These are phyloP conservation scores for Chlorella ohadii DNA, from an alignment of 139 green algal genomes.

Conservation along the genomic window DNA sequence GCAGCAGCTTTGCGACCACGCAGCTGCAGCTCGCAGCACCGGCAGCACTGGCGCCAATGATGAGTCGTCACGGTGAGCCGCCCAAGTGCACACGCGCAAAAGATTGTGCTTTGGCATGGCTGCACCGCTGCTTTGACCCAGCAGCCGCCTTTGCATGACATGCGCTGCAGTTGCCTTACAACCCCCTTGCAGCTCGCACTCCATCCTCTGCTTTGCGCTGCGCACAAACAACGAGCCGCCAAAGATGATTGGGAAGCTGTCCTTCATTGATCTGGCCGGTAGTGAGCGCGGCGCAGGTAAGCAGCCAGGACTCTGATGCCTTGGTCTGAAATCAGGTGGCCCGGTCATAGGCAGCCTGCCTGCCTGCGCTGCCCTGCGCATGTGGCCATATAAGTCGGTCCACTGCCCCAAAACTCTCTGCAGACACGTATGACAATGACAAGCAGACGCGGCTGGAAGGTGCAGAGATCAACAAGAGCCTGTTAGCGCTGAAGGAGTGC, in stretches of 20 bases:
- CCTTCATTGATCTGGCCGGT: constrained; percentile 98
- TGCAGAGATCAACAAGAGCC: constrained; percentile 98
- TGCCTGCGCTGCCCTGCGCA: background rate
- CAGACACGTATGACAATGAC: constrained; percentile 97
- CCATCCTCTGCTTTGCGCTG: constrained; percentile 84
- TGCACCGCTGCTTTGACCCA: no score
- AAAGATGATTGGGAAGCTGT: constrained; percentile 88
- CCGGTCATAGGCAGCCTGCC: background rate
- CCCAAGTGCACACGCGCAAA: background rate
- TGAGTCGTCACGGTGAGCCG: constrained; percentile 79
- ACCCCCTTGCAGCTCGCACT: constrained; percentile 80
- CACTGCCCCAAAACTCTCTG: background rate
- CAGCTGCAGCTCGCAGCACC: constrained; percentile 75
- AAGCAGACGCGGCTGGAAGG: constrained; percentile 88
- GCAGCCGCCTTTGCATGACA: no score
- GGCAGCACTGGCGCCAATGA: constrained; percentile 96
- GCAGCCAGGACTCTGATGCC: background rate
- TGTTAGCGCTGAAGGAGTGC: constrained; percentile 97
- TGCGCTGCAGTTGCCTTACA: no score
- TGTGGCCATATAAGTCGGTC: background rate
- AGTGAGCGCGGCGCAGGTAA: constrained; percentile 91
- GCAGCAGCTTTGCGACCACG: constrained; percentile 84
- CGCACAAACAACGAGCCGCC: constrained; percentile 16
- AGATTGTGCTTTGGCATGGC: no score
- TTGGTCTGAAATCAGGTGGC: no score